Percentiles rank a stretch among this genome's conserved stretches.
phyloP scores from a whole-genome alignment of 1,284 basidiomycete genomes.

The Abortiporus biennis region DNA sequence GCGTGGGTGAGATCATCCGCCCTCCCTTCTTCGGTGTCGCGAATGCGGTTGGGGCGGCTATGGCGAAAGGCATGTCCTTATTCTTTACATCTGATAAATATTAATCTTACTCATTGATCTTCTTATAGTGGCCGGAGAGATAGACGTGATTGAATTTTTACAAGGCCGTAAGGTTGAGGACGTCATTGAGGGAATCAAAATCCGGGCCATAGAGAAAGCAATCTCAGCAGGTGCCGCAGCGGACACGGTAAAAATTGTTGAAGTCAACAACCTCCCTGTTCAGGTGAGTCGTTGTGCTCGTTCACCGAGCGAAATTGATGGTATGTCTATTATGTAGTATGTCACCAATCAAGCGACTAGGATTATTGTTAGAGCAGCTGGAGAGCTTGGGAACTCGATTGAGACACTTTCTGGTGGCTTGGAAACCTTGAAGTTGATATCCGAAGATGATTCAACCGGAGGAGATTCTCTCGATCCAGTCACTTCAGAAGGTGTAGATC shows the following conservation, averaged over 20 bases:
- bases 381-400: conserved; percentile 26
- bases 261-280: conserved; percentile 36
- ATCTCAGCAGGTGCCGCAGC: conserved; percentile 38
- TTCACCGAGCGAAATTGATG: not conserved
- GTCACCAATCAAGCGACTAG: conserved; percentile 45
- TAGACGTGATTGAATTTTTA: conserved; percentile 38
- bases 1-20: conserved; percentile 41
- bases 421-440: conserved; percentile 10
- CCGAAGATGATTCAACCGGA: conserved; percentile 1
- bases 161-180: conserved; percentile 33
- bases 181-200: conserved; percentile 35
- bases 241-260: conserved; percentile 33
- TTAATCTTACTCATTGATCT: not conserved
- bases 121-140: conserved; percentile 22
- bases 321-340: conserved; percentile 30
- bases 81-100: not conserved
- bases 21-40: conserved; percentile 46
- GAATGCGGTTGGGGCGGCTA: conserved; percentile 51
- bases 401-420: not conserved
- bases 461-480: conserved; percentile 12
- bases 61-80: conserved; percentile 31
- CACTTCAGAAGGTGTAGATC: conserved; percentile 2
- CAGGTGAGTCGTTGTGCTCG: conserved; percentile 23
- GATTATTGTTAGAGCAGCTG: conserved; percentile 41
- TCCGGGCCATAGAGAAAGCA: conserved; percentile 37